A percentile compares a stretch with the other conserved stretches of the same genome.
phyloP scores from a whole-genome alignment of 192 early-diverging fungal genomes.

The Gigaspora rosea region DNA sequence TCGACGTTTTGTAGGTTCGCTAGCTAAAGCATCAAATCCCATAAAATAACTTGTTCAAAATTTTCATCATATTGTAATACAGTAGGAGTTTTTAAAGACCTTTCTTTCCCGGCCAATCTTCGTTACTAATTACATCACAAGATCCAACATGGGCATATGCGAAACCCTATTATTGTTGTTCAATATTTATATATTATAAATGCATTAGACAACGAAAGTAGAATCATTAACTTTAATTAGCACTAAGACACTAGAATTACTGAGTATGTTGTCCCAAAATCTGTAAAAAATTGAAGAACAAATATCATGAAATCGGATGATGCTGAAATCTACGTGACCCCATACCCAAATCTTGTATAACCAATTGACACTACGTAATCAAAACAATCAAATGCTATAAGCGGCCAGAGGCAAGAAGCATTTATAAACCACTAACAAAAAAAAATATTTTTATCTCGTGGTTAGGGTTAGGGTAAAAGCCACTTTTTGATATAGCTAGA shows the following conservation, averaged over 20 bases:
- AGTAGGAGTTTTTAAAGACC: conserved; percentile 11
- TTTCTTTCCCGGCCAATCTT: conserved; percentile 6
- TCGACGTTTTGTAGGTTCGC: not conserved
- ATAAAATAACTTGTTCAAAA: not conserved
- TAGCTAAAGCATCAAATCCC: conserved; percentile 13
- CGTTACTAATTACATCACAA: not conserved
- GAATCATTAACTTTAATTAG: not conserved
- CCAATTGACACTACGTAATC: too few species aligned
- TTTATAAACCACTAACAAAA: too few species aligned
- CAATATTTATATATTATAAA: too few species aligned
- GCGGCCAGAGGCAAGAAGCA: too few species aligned
- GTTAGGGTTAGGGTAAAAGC: too few species aligned
- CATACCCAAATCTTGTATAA: too few species aligned
- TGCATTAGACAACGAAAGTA: not conserved
- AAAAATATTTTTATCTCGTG: too few species aligned
- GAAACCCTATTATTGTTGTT: not conserved
- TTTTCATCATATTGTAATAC: conserved; percentile 26
- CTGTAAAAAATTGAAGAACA: not conserved
- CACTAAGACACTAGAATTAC: not conserved
- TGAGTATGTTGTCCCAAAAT: conserved; percentile 26
- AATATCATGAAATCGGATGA: too few species aligned
- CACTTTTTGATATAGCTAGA: too few species aligned
- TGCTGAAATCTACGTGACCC: too few species aligned
- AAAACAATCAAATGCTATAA: too few species aligned
- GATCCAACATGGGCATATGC: not conserved